A percentile compares a stretch with the other conserved stretches of the same genome.
phyloP scores from a whole-genome alignment of 1,139 yeast genomes.

The Suhomyces maxii region DNA sequence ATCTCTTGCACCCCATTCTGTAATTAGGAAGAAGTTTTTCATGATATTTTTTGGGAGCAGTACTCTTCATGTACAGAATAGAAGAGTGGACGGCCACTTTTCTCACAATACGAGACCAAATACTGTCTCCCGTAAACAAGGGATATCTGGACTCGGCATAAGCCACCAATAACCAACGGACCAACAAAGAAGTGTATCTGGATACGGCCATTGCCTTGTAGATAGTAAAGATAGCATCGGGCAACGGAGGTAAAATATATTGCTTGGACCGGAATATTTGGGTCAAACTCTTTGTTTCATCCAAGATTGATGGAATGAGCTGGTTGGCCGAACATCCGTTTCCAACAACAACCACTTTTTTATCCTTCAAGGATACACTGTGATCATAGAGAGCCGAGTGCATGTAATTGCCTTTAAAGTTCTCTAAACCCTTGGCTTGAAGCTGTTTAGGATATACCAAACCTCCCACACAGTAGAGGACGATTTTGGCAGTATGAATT shows the following conservation, averaged over 20 bases:
- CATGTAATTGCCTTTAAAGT: conserved; percentile 45
- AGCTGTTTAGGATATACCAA: conserved; percentile 38
- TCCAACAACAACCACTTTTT: conserved; percentile 26
- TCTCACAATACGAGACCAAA: conserved; percentile 29
- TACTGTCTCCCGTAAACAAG: conserved; percentile 33
- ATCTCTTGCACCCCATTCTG: conserved; percentile 46
- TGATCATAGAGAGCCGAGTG: conserved; percentile 54
- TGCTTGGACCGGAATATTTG: conserved; percentile 42
- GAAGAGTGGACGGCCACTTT: conserved; percentile 23
- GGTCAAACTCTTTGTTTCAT: conserved; percentile 29
- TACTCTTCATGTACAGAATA: conserved; percentile 28
- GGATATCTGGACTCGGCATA: conserved; percentile 42
- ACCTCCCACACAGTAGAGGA: conserved; percentile 40
- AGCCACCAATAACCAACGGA: conserved; percentile 30
- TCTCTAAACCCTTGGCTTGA: conserved; percentile 37
- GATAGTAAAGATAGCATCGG: conserved; percentile 19
- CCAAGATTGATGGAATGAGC: conserved; percentile 28
- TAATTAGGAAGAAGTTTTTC: conserved; percentile 36
- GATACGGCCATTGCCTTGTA: conserved; percentile 29
- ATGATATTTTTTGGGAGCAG: conserved; percentile 38
- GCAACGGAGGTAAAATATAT: conserved; percentile 43
- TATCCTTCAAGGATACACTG: conserved; percentile 30
- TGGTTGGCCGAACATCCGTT: conserved; percentile 28
- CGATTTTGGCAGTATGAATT: conserved; percentile 28
- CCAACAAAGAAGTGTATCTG: conserved; percentile 27